Conservation (phyloP, 1,139 yeast species). For the Zygosaccharomyces sapae region DNA sequence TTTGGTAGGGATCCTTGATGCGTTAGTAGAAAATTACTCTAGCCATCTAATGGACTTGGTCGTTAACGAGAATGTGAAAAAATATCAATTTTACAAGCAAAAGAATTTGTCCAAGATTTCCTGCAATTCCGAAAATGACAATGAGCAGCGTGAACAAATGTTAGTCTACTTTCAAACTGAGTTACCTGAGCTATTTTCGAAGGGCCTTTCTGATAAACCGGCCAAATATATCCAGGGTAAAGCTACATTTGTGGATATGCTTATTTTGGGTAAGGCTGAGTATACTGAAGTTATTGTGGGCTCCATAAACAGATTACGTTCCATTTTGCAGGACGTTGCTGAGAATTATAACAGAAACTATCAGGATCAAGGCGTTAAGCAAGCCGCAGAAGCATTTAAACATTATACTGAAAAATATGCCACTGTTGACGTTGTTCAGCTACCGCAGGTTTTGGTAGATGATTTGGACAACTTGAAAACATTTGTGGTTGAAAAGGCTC, state of each 20-base stretch:
- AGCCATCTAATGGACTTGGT: constrained; percentile 38
- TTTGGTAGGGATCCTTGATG: constrained; percentile 29
- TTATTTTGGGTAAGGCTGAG: constrained; percentile 25
- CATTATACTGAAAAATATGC: constrained; percentile 40
- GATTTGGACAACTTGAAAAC: constrained; percentile 18
- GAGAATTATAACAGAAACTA: constrained; percentile 78
- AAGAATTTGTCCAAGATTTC: constrained; percentile 17
- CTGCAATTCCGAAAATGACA: constrained; percentile 25
- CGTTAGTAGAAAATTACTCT: constrained; percentile 33
- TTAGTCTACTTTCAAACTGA: constrained; percentile 26
- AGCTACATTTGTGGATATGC: constrained; percentile 25
- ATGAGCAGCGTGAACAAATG: constrained; percentile 28
- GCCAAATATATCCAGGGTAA: constrained; percentile 30
- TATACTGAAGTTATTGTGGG: constrained; percentile 21
- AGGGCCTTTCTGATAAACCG: constrained; percentile 25
- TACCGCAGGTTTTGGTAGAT: constrained; percentile 20
- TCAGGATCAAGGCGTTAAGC: constrained; percentile 83
- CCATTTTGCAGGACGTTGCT: constrained; percentile 32
- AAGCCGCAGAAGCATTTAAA: constrained; percentile 59
- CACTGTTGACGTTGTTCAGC: constrained; percentile 11
- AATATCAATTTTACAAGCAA: constrained; percentile 17
- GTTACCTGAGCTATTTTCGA: constrained; percentile 30
- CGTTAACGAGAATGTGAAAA: constrained; percentile 33
- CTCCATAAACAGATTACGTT: constrained; percentile 18
- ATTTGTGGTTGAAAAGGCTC: constrained; percentile 19